A percentile compares a stretch with the other conserved stretches of the same genome.
Conservation (phyloP, 163 green algal genomes). For the Chlamydomonas reinhardtii region DNA sequence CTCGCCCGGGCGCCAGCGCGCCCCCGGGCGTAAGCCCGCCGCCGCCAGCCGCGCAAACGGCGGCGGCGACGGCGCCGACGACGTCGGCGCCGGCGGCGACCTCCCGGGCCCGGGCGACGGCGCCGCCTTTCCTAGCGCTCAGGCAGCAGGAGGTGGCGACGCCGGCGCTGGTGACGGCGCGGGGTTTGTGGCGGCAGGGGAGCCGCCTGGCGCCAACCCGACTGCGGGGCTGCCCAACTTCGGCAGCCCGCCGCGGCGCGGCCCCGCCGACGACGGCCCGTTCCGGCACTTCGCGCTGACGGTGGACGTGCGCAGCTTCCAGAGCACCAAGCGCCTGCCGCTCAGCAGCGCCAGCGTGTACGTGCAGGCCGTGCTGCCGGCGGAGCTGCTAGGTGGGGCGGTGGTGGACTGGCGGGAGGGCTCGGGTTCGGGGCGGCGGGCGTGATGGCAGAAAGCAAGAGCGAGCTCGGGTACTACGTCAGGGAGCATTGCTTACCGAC, state of each 20-base stretch:
- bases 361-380: constrained; percentile 66
- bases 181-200: background rate
- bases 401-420: background rate
- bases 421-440: no score
- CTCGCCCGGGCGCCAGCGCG: background rate
- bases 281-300: constrained; percentile 68
- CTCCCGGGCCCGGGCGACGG: no score
- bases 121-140: no score
- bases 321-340: constrained; percentile 62
- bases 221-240: constrained; percentile 18
- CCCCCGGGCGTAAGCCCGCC: background rate
- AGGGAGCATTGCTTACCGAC: no score
- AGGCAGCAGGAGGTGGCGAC: no score
- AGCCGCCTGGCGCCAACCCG: background rate
- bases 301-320: constrained; percentile 71
- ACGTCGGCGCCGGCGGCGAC: no score
- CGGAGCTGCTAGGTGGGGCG: constrained; percentile 65
- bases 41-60: background rate
- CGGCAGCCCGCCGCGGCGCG: constrained; percentile 10
- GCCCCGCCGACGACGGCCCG: constrained; percentile 35
- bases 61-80: background rate
- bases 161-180: no score
- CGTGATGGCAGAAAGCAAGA: no score
- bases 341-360: constrained; percentile 67
- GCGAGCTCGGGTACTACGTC: no score